Conservation (phyloP, 2,329 filamentous ascomycete genomes). For the Stenocarpella maydis region DNA sequence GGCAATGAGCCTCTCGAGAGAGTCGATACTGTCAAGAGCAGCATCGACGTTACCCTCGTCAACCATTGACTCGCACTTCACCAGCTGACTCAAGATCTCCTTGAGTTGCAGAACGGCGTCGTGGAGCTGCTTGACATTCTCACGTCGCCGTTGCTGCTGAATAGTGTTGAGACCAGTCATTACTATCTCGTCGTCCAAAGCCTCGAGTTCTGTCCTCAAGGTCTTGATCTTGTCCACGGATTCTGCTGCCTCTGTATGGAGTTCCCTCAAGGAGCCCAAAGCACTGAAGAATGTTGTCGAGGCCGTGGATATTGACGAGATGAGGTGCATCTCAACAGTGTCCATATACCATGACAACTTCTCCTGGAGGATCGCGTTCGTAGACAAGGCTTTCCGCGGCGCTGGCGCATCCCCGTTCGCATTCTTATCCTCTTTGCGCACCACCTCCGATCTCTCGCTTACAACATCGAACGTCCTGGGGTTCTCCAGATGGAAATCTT, state of each 20-base stretch:
- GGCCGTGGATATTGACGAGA: constrained; percentile 93
- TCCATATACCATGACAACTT: constrained; percentile 99
- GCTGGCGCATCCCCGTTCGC: constrained; percentile 66
- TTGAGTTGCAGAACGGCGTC: constrained; percentile 85
- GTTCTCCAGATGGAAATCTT: constrained; percentile 94
- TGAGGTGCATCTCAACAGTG: constrained; percentile 95
- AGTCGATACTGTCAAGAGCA: constrained; percentile 79
- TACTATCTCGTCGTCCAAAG: constrained; percentile 87
- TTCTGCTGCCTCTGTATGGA: constrained; percentile 91
- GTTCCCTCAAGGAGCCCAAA: constrained; percentile 85
- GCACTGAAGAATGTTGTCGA: constrained; percentile 97
- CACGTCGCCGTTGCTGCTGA: constrained; percentile 79
- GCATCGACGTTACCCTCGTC: constrained; percentile 84
- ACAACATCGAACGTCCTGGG: constrained; percentile 96
- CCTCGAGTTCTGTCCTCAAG: constrained; percentile 79
- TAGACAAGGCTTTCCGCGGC: constrained; percentile 87
- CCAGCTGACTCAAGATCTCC: constrained; percentile 78
- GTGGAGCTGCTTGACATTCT: constrained; percentile 84
- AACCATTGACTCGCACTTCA: constrained; percentile 80
- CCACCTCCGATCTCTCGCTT: constrained; percentile 94
- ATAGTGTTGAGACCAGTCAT: constrained; percentile 85
- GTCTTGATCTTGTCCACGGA: constrained; percentile 88
- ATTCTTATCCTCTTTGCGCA: constrained; percentile 69
- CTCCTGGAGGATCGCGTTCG: constrained; percentile 96
- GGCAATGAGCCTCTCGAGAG: constrained; percentile 80